Percentiles rank a stretch among this genome's conserved stretches.
phyloP scores from a whole-genome alignment of 345 rosid species.

The Atalantia buxifolia region DNA sequence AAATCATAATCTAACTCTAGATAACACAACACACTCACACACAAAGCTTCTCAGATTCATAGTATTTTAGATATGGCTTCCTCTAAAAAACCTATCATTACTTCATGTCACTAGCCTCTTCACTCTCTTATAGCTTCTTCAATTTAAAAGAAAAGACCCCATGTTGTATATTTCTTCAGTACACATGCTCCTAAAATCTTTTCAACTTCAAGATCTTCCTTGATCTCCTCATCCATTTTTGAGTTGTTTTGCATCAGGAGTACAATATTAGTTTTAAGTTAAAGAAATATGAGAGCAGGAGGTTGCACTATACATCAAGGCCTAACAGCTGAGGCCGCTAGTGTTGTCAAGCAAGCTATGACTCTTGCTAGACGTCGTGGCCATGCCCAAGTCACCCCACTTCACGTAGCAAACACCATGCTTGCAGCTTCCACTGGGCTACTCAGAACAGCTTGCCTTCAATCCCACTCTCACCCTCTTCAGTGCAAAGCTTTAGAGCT shows the following conservation, averaged over 20 bases:
- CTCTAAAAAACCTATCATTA: constrained; percentile 1
- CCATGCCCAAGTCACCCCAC: constrained; percentile 97
- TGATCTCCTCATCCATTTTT: constrained; percentile 9
- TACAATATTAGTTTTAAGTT: not conserved
- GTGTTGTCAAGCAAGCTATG: constrained; percentile 72
- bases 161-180: constrained; percentile 9
- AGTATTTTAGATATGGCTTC: constrained; percentile 3
- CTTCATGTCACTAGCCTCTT: not conserved
- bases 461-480: constrained; percentile 91
- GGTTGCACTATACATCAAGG: constrained; percentile 84
- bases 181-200: constrained; percentile 24
- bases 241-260: not conserved
- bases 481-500: constrained; percentile 96
- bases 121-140: constrained; percentile 5
- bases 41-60: constrained; percentile 16
- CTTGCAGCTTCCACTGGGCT: constrained; percentile 69
- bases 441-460: constrained; percentile 84
- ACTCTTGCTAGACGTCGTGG: constrained; percentile 78
- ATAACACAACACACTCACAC: not conserved
- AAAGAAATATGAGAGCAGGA: constrained; percentile 70
- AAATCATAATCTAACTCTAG: constrained; percentile 22
- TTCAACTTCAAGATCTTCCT: constrained; percentile 5
- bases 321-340: constrained; percentile 73
- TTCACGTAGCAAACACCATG: constrained; percentile 93
- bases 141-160: not conserved